Evolutionary conservation across 257 asterid species (phyloP).

Genomic region (Solanum megistacrolobum): DNA sequence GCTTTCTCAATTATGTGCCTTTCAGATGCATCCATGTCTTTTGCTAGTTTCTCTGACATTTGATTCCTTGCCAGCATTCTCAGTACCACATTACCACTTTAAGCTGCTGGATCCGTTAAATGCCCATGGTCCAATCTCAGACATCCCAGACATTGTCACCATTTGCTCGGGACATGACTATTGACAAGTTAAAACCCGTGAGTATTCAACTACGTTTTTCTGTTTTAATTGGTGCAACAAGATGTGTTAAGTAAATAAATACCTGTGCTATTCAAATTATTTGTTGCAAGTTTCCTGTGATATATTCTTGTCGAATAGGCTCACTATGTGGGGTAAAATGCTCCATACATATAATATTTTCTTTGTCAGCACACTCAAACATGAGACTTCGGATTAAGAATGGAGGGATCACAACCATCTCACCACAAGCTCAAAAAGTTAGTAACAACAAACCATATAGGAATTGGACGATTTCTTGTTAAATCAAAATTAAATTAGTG

Average conservation of each 20-base stretch:
- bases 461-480: neutral
- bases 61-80: constrained; percentile 63
- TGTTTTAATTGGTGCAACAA: neutral
- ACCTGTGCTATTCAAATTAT: constrained; percentile 48
- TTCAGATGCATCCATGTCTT: constrained; percentile 42
- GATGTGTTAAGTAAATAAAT: neutral
- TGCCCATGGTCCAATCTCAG: constrained; percentile 61
- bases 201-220: neutral
- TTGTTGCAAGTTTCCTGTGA: constrained; percentile 57
- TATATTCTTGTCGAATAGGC: constrained; percentile 6
- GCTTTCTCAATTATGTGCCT: constrained; percentile 27
- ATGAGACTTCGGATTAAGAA: neutral
- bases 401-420: neutral
- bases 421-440: neutral
- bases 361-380: neutral
- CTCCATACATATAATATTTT: neutral
- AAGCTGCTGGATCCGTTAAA: constrained; percentile 38
- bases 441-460: neutral
- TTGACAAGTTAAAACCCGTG: neutral
- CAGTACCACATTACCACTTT: constrained; percentile 50
- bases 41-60: constrained; percentile 65
- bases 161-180: constrained; percentile 19
- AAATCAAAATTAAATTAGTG: too few species aligned
- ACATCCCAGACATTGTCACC: constrained; percentile 59
- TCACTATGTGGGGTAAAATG: neutral